These are phyloP conservation scores for Botrytis aclada DNA, from an alignment of 2,329 filamentous ascomycete genomes.

Conservation along the genomic window DNA sequence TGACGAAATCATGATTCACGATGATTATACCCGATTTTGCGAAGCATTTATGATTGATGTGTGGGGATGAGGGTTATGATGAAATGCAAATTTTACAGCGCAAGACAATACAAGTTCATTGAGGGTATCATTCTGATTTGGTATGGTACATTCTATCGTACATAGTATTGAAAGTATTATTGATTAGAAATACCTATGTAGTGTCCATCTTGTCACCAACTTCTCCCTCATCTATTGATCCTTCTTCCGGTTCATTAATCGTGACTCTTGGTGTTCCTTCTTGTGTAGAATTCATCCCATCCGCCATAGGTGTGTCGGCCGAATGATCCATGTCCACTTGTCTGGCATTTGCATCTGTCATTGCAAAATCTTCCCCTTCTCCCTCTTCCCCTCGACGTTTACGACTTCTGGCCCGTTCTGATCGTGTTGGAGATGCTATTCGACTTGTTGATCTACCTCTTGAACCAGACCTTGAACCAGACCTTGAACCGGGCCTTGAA, in stretches of 20 bases:
- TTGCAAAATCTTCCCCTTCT: conserved; percentile 57
- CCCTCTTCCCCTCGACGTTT: conserved; percentile 22
- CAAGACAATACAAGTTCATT: background rate
- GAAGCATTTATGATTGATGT: conserved; percentile 4
- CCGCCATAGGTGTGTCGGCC: conserved; percentile 34
- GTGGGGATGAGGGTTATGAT: background rate
- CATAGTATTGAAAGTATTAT: conserved; percentile 17
- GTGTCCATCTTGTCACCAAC: conserved; percentile 65
- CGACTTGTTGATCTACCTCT: conserved; percentile 43
- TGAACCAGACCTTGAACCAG: conserved; percentile 39
- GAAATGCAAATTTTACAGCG: background rate
- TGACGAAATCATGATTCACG: conserved; percentile 15
- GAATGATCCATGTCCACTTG: conserved; percentile 38
- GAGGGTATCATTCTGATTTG: conserved; percentile 31
- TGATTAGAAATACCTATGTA: conserved; percentile 35
- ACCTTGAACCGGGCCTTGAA: conserved; percentile 37
- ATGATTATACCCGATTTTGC: conserved; percentile 8
- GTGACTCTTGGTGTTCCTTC: conserved; percentile 47
- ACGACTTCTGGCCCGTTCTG: conserved; percentile 24
- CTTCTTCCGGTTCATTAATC: conserved; percentile 46
- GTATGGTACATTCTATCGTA: conserved; percentile 34
- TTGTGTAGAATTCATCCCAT: conserved; percentile 25
- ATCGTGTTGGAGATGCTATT: conserved; percentile 39
- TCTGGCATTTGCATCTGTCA: conserved; percentile 52
- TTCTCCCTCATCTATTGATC: conserved; percentile 39